Base-by-base conservation (phyloP, 192 early-diverging fungal genomes). In the Backusella sp. region DNA sequence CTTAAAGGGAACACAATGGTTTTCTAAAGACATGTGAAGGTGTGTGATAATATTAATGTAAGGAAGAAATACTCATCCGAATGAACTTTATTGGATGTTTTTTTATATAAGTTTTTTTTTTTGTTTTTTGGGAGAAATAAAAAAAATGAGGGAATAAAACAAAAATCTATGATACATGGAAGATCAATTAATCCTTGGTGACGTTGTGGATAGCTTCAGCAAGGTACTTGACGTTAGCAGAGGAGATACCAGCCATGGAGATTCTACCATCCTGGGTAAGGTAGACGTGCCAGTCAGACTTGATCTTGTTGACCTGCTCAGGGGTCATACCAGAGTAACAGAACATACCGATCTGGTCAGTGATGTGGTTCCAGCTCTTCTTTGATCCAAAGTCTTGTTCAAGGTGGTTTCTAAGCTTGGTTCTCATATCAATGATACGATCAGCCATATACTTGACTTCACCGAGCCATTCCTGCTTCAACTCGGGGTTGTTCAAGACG, bases 391-490 rank as follows among this genome's bases (percentile, higher is more conserved):
- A 92, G 66, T 95, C 92, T 81, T 95, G 89, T 62, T 90, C 94
- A 35, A 99, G 88, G 77, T 94, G 90, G 62, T 83, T 79, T 72
- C 91, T 88, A 74, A 98, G 90, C 71, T 88, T 82, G 3, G 83
- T 71, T 39, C 77, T 91, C 98, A 99, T 99, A 65, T 85, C 87
- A 73, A 96, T 97, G 84, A 99, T 99, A 73, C 98, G 92, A 82
- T 96, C 92, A 28, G 97, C 95, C 98, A 99, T 99, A n/a, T 81
- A 30, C 87, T 95, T 95, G 84, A 99, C 95, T 83, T 99, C 94
- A 65, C 77, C 82, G 36, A 93, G 79, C 98, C 98, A 99, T 88
- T 98, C 93, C 6, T 76, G 37, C 76, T 90, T 88, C 77, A 98
- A 88, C 70, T 88, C 88, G 3, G 91, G 84, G 68, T 84, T 86